phyloP scores from a whole-genome alignment of 805 yeast species.

The Clavispora fructus region DNA sequence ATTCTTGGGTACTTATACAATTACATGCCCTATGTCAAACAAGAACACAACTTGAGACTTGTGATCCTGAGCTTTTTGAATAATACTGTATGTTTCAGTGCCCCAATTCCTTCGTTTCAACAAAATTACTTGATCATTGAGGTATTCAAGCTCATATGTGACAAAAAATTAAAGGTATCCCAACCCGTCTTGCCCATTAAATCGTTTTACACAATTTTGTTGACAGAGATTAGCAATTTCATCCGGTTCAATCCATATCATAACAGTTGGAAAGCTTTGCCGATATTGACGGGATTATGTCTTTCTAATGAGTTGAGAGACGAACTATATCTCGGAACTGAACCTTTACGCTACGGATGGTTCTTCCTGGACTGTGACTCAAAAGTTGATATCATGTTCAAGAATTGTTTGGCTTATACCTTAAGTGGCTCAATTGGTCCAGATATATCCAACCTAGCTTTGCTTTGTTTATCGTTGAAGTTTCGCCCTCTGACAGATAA shows the following conservation, averaged over 20 bases:
- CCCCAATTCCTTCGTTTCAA: conserved; percentile 17
- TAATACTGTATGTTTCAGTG: conserved; percentile 31
- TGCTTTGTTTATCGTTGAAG: conserved; percentile 32
- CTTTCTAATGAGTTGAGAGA: conserved; percentile 33
- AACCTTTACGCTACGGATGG: conserved; percentile 22
- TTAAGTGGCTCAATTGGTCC: conserved; percentile 17
- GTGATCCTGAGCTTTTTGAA: conserved; percentile 41
- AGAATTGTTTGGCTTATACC: conserved; percentile 19
- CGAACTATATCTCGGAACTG: conserved; percentile 24
- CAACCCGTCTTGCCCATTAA: conserved; percentile 45
- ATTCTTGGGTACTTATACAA: conserved; percentile 45
- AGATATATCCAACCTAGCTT: conserved; percentile 22
- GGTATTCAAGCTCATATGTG: conserved; percentile 42
- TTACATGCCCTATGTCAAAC: conserved; percentile 47
- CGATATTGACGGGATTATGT: conserved; percentile 42
- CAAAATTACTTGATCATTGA: conserved; percentile 40
- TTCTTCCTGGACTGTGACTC: conserved; percentile 35
- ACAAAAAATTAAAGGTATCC: conserved; percentile 42
- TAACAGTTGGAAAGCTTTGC: conserved; percentile 44
- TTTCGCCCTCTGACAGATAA: conserved; percentile 19
- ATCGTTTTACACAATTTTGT: conserved; percentile 36
- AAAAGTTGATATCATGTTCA: conserved; percentile 23
- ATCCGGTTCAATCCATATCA: conserved; percentile 20
- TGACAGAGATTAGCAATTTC: conserved; percentile 30
- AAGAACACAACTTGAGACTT: conserved; percentile 40